phyloP scores from a whole-genome alignment of 129 eudicot genomes.

The Flaveria sonorensis region DNA sequence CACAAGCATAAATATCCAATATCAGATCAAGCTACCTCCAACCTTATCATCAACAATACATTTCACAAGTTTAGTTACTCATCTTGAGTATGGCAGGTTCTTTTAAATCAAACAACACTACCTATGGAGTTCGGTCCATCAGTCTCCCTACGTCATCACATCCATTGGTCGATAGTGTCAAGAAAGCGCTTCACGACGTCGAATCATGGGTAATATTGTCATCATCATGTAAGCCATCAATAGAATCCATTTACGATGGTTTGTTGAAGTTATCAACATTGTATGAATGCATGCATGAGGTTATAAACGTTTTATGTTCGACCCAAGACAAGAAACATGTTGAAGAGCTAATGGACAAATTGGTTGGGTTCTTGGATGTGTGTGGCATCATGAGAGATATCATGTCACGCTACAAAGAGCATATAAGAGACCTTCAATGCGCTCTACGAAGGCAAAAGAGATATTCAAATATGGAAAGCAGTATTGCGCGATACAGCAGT shows the following conservation, averaged over 20 bases:
- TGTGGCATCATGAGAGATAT: slow-evolving; percentile 37
- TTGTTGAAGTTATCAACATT: slow-evolving; percentile 30
- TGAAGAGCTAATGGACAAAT: slow-evolving; percentile 32
- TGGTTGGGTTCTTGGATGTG: slow-evolving; percentile 39
- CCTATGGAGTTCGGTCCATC: slow-evolving; percentile 30
- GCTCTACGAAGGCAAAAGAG: slow-evolving; percentile 35
- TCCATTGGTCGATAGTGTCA: slow-evolving; percentile 27
- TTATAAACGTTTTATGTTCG: slow-evolving; percentile 28
- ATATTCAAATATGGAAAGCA: slow-evolving; percentile 18
- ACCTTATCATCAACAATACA: slow-evolving; percentile 29
- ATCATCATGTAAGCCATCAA: slow-evolving; percentile 12
- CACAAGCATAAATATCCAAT: slow-evolving; percentile 19
- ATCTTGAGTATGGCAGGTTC: slow-evolving; percentile 30
- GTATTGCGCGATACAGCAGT: slow-evolving; percentile 18
- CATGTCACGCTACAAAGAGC: slow-evolving; percentile 32
- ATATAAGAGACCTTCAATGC: slow-evolving; percentile 32
- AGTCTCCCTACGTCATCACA: slow-evolving; percentile 45
- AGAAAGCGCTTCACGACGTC: slow-evolving; percentile 38
- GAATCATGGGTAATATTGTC: slow-evolving; percentile 4
- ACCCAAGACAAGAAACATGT: slow-evolving; percentile 25
- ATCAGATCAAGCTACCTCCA: not conserved
- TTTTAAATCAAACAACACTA: slow-evolving; percentile 5
- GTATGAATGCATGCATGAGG: slow-evolving; percentile 36
- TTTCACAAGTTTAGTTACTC: slow-evolving; percentile 1
- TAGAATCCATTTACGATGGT: slow-evolving; percentile 19